Evolutionary conservation across 331 rosid species (phyloP), one percentile per base, ranked within the genome.

Genomic region (Acacia concinna): DNA sequence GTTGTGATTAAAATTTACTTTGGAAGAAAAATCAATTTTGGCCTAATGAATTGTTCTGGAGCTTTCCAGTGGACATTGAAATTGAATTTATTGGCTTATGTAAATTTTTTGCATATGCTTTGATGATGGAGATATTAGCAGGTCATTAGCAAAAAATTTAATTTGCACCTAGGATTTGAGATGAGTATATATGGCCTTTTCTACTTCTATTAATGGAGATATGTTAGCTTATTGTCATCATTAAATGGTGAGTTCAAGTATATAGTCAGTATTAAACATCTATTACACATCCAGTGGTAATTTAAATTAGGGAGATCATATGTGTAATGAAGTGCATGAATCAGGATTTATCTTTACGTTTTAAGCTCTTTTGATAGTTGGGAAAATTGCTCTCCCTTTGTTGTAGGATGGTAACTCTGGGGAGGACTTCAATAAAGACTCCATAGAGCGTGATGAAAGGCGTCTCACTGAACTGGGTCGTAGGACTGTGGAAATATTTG

Each of bases 401-500:
- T 34, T 70, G 47, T 84, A 96, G 99, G 99, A 96, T 87, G 98
- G 97, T 47, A 91, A 87, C 82, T 84, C 97, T 10, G 97, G 98
- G 72, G 99, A 96, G 84, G 99, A 93, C 84, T 90, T 88, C 85
- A 93, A 90, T 84, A 96, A 93, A 83, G 98, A 96, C 86, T 89
- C 97, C 74, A 89, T 88, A 73, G 99, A 91, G 89, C 97, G 97
- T 17, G 99, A 93, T 88, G 99, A 96, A 88, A 89, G 97, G 90
- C 96, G 93, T 75, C 99, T 96, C 64, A 93, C 99, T 6, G 98
- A 96, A 82, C 85, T 96, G 88, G 99, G 99, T 68, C 94, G 97
- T 32, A 90, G 93, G 88, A 93, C 99, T 83, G 90, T 96, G 81
- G 99, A 96, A 88, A 93, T 96, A 83, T 96, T 93, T 93, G 97